These are phyloP conservation scores for Vigna mungo DNA, from an alignment of 306 rosid genomes.

Conservation along the genomic window DNA sequence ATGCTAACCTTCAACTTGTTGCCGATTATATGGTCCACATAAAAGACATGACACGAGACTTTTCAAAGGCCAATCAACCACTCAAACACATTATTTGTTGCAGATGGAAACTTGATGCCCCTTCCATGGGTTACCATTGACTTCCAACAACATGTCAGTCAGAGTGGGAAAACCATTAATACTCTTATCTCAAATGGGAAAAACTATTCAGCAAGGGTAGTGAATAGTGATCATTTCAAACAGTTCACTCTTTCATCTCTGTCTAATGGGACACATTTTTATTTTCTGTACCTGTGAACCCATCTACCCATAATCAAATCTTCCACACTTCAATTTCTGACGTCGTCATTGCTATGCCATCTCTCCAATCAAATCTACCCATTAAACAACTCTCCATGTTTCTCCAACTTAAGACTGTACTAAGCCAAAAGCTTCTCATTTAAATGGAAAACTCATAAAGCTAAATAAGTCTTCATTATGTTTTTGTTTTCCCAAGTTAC, in stretches of 20 bases:
- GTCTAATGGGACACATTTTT: neutral
- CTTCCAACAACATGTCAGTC: constrained; percentile 21
- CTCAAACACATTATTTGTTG: constrained; percentile 18
- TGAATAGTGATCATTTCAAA: neutral
- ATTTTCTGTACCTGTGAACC: constrained; percentile 19
- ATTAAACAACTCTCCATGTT: constrained; percentile 16
- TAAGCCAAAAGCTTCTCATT: neutral
- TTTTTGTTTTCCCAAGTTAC: neutral
- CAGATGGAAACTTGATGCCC: constrained; percentile 23
- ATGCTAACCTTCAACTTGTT: constrained; percentile 39
- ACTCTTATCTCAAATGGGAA: neutral
- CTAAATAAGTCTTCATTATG: too few relatives aligned
- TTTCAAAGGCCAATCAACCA: constrained; percentile 23
- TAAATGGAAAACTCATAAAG: neutral
- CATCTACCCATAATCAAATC: constrained; percentile 28
- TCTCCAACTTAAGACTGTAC: neutral
- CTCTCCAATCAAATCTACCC: neutral
- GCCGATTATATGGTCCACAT: constrained; percentile 38
- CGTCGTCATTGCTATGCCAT: constrained; percentile 4
- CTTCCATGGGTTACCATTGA: constrained; percentile 31
- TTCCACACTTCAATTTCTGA: constrained; percentile 14
- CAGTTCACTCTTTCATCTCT: constrained; percentile 1
- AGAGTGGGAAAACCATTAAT: constrained; percentile 16
- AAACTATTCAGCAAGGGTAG: neutral
- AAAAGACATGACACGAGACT: neutral